These are phyloP conservation scores for Euphorbia tirucalli DNA, from an alignment of 345 rosid genomes.

Conservation along the genomic window DNA sequence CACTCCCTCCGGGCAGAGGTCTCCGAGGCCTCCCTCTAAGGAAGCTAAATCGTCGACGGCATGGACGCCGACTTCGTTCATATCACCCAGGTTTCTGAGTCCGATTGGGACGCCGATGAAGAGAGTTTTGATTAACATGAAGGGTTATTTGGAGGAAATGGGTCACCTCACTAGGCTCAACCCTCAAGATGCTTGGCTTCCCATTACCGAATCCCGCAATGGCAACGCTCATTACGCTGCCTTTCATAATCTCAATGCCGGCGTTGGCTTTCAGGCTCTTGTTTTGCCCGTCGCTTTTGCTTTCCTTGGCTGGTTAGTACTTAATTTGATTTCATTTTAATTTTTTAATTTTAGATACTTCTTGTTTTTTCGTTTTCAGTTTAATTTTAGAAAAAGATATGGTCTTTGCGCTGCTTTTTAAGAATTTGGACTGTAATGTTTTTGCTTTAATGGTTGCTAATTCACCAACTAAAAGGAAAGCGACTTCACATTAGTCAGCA, in stretches of 20 bases:
- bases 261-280: slow-evolving; percentile 94
- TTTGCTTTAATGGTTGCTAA: not conserved
- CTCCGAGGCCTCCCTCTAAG: slow-evolving; percentile 72
- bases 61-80: slow-evolving; percentile 96
- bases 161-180: slow-evolving; percentile 95
- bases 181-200: slow-evolving; percentile 99
- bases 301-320: slow-evolving; percentile 88
- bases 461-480: not conserved
- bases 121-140: slow-evolving; percentile 90
- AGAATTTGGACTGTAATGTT: not conserved
- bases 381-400: not conserved
- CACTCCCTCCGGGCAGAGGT: slow-evolving; percentile 93
- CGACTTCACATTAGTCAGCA: slow-evolving; percentile 9
- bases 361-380: not conserved
- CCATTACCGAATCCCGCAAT: slow-evolving; percentile 92
- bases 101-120: slow-evolving; percentile 99
- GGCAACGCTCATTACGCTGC: slow-evolving; percentile 99
- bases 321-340: too few species aligned
- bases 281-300: slow-evolving; percentile 92
- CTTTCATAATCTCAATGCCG: slow-evolving; percentile 93
- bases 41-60: slow-evolving; percentile 71
- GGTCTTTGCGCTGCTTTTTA: slow-evolving; percentile 12
- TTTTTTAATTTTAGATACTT: not conserved
- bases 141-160: slow-evolving; percentile 85
- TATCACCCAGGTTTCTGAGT: slow-evolving; percentile 89